Evolutionary conservation across 768 basidiomycete species (phyloP), one percentile per base, ranked within the genome.

Genomic region (Amanita pallidorosea): DNA sequence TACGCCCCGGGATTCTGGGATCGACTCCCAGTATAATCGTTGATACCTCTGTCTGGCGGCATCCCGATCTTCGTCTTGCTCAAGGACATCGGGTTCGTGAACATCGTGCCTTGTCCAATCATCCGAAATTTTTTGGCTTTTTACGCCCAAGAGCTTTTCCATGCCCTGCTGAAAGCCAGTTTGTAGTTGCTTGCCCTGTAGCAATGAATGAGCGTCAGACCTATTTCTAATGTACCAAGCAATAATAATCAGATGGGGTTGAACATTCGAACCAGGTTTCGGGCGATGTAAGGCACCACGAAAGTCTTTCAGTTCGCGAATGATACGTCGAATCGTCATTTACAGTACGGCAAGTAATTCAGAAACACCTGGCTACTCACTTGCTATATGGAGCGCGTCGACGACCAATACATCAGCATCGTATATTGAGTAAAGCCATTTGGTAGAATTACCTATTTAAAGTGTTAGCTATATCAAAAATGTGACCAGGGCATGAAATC

Each of bases 81-180:
- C 81, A 29, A 81, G 72, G 31, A 66, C 61, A 59, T 90, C 88
- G 0, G 84, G 84, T 56, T 76, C 73, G 7, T 73, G 69, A 7
- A 73, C 73, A 54, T 85, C 76, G 18, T 70, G 67, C 42, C 80
- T 66, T 18, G 50, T 36, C 22, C 47, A 47, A 27, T 58, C 49
- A 8, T 45, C 18, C 50, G 9, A 18, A 35, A 23, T 41, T 18
- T 23, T 46, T 44, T 53, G 48, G 58, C 55, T 55, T 18, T 63
- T 66, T n/a, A 86, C 79, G 35, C 79, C 84, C 25, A 96, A 71
- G 4, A 88, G 63, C 36, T 67, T 66, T 58, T 96, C 91, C 92
- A 96, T 96, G 15, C 85, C 88, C 40, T 64, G 61, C 6, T 71
- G 75, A 65, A 94, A 91, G 7, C 88, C 88, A 0, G 80, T 85